Percentiles rank a stretch among this genome's conserved stretches.
phyloP scores from a whole-genome alignment of 495 filamentous ascomycete genomes.

The Letharia columbiana region DNA sequence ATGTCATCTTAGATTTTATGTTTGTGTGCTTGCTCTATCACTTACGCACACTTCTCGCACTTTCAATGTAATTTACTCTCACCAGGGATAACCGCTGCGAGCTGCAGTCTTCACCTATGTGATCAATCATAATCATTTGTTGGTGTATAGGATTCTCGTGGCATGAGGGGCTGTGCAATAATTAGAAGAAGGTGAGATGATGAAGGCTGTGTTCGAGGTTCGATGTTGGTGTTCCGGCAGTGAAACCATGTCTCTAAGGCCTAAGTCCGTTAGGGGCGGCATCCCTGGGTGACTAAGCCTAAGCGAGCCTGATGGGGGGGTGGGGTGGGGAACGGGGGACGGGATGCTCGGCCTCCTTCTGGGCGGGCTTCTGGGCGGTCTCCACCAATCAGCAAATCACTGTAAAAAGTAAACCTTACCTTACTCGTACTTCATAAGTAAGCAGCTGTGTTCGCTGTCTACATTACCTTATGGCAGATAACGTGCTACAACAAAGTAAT shows the following conservation, averaged over 20 bases:
- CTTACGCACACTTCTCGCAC: neutral
- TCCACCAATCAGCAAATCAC: neutral
- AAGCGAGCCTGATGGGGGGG: neutral
- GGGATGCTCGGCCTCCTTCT: neutral
- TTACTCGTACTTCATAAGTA: neutral
- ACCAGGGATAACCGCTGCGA: neutral
- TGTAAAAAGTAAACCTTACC: neutral
- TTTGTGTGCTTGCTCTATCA: no score
- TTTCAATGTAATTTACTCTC: neutral
- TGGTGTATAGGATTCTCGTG: neutral
- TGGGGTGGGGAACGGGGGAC: neutral
- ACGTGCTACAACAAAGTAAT: neutral
- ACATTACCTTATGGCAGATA: neutral
- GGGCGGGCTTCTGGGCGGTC: neutral
- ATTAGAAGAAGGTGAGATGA: neutral
- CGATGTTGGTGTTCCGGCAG: conserved; percentile 4
- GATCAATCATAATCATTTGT: neutral
- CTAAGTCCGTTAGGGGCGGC: neutral
- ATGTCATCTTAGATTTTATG: neutral
- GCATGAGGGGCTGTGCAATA: neutral
- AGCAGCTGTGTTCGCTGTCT: neutral
- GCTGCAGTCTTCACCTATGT: neutral
- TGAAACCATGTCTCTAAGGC: neutral
- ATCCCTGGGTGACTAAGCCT: neutral
- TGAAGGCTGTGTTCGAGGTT: neutral